Evolutionary conservation across 2,329 filamentous ascomycete species (phyloP), one percentile per base, ranked within the genome.

Genomic region (Beauveria sp.): DNA sequence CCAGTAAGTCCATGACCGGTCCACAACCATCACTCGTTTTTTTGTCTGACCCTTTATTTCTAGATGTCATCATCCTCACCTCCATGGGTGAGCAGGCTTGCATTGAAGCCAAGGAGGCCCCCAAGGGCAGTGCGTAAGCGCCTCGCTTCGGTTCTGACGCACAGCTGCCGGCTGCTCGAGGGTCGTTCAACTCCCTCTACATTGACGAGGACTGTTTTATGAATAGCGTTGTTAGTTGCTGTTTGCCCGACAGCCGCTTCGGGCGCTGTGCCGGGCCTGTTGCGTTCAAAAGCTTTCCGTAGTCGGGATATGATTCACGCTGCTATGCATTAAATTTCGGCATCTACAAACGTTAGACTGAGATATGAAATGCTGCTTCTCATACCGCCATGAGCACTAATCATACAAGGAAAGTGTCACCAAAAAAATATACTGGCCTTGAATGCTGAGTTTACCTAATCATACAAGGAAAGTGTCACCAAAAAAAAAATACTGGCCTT

Each of bases 51-150:
- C 53, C 34, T 31, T 60, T n/a, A 40, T n/a, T 22, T 61, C 38
- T 6, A 66, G 92, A 92, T 80, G 88, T 98, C 72, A 89, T 93
- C 72, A 87, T 99, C 76, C 89, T 96, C 75, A 90, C 91, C 72
- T 87, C 95, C 76, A 99, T 99, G 95, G 90, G 90, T 75, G 93
- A 99, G 82, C 90, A 98, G 85, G 80, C 84, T 71, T 89, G 88
- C 74, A 88, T 97, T 76, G 93, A 97, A 76, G 89, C 88, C 80
- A 98, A 98, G 88, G 93, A 97, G 82, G 91, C 90, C 77, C 87
- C 90, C 77, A 70, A 69, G 64, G 66, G 26, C 5, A 68, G 64
- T 45, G 62, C 64, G 62, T 73, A 72, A 71, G 66, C 48, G 49
- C 40, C 38, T 60, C 28, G 62, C 52, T 53, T 42, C 46, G 22